A percentile compares a stretch with the other conserved stretches of the same genome.
Conservation (phyloP, 164 flowering plant genomes). For the Taxillus chinensis region DNA sequence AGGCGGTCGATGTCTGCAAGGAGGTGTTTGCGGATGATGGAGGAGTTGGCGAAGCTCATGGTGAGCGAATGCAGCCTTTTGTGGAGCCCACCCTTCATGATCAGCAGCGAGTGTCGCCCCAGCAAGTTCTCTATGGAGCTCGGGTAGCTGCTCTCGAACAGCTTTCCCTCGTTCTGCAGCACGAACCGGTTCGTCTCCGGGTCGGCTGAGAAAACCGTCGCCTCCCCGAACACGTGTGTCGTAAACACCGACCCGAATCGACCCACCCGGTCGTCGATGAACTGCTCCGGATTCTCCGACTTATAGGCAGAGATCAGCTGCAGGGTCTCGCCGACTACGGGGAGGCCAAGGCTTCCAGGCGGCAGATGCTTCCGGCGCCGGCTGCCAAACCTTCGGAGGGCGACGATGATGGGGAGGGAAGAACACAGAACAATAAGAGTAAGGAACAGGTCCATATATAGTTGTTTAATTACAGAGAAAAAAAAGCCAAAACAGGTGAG, state of each 20-base stretch:
- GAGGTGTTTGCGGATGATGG: slow-evolving; percentile 55
- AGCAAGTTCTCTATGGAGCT: slow-evolving; percentile 66
- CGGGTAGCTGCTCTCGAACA: slow-evolving; percentile 81
- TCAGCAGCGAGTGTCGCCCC: slow-evolving; percentile 68
- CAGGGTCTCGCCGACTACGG: slow-evolving; percentile 80
- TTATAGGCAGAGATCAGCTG: slow-evolving; percentile 87
- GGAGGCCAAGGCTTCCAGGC: slow-evolving; percentile 68
- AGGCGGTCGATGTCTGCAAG: slow-evolving; percentile 71
- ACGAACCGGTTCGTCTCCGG: slow-evolving; percentile 79
- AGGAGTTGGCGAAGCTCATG: slow-evolving; percentile 69
- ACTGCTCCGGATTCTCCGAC: slow-evolving; percentile 83
- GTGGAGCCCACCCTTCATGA: slow-evolving; percentile 74
- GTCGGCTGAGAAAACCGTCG: slow-evolving; percentile 81
- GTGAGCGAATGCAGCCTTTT: slow-evolving; percentile 83
- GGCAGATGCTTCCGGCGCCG: slow-evolving; percentile 36
- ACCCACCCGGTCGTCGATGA: slow-evolving; percentile 60
- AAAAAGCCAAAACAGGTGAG: too few species aligned
- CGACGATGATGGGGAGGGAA: not conserved
- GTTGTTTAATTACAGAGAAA: too few species aligned
- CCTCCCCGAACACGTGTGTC: slow-evolving; percentile 90
- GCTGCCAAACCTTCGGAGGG: slow-evolving; percentile 14
- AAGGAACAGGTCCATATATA: not conserved
- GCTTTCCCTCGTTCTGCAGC: slow-evolving; percentile 80
- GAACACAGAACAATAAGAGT: slow-evolving; percentile 4
- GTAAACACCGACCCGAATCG: slow-evolving; percentile 68